Conservation (phyloP, 805 yeast genomes). For the Yarrowia phangngaensis region DNA sequence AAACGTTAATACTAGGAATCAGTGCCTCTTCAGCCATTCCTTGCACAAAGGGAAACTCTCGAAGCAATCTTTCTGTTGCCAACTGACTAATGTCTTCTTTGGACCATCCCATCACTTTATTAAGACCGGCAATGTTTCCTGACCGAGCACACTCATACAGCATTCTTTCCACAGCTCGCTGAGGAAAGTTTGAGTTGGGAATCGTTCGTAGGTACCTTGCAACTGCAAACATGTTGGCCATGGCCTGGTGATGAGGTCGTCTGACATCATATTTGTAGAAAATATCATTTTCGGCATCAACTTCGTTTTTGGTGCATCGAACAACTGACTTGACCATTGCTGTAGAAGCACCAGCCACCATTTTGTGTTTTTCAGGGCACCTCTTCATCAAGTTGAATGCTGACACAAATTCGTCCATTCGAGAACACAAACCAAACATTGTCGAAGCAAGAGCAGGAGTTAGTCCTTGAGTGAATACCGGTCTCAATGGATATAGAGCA, state of each 20-base stretch:
- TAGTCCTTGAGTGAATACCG: background rate
- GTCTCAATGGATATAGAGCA: background rate
- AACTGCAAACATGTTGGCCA: conserved; percentile 18
- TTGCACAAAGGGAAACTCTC: conserved; percentile 2
- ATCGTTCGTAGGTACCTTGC: background rate
- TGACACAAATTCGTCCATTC: conserved; percentile 20
- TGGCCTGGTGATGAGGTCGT: conserved; percentile 10
- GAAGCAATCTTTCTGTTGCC: conserved; percentile 6
- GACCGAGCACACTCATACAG: conserved; percentile 5
- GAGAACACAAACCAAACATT: conserved; percentile 7
- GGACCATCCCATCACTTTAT: conserved; percentile 2
- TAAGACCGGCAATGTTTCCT: conserved; percentile 18
- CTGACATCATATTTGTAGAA: background rate
- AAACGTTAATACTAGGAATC: conserved; percentile 1
- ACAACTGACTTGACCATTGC: conserved; percentile 18
- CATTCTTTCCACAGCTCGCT: background rate
- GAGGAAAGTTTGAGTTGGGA: background rate
- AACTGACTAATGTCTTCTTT: background rate
- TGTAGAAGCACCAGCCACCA: background rate
- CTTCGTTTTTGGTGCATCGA: conserved; percentile 22
- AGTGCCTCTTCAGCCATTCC: conserved; percentile 17
- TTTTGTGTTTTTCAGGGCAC: background rate
- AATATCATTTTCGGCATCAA: background rate
- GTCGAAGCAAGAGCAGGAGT: background rate
- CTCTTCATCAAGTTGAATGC: conserved; percentile 2